Conservation (phyloP, 2,329 filamentous ascomycete genomes). For the Fusarium ramigenum region DNA sequence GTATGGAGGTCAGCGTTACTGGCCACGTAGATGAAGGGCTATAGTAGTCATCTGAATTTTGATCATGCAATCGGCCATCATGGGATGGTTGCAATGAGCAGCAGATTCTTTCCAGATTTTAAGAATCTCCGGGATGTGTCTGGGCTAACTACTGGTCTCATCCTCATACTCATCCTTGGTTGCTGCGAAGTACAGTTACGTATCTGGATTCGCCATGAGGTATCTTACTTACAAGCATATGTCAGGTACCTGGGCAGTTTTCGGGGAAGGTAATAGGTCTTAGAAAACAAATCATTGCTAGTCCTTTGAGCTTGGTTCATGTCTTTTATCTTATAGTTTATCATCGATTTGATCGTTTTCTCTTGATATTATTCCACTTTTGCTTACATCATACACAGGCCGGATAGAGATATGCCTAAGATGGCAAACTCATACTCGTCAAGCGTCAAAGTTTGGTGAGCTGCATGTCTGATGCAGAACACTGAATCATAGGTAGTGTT, state of each 20-base stretch:
- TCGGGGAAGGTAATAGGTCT: not conserved
- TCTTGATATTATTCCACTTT: not conserved
- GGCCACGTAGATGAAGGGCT: not conserved
- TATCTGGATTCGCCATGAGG: not conserved
- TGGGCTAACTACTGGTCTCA: not conserved
- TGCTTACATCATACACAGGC: not conserved
- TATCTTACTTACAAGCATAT: not conserved
- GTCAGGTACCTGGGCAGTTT: not conserved
- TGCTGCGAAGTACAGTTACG: not conserved
- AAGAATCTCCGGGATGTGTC: slow-evolving; percentile 4
- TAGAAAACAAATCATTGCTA: not conserved
- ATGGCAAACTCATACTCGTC: not conserved
- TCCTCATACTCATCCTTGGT: not conserved
- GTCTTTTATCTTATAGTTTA: not conserved
- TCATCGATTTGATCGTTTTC: not conserved
- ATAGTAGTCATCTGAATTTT: not conserved
- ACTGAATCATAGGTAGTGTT: not conserved
- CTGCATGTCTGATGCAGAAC: not conserved
- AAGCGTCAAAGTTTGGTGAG: not conserved
- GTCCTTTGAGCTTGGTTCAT: too few species aligned
- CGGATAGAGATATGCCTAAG: not conserved
- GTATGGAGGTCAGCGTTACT: not conserved
- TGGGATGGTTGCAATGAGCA: slow-evolving; percentile 6
- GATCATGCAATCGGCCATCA: not conserved
- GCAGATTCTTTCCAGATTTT: slow-evolving; percentile 19